Base-by-base conservation (phyloP, 139 green algal species). In the Limnomonas spitsbergensis region DNA sequence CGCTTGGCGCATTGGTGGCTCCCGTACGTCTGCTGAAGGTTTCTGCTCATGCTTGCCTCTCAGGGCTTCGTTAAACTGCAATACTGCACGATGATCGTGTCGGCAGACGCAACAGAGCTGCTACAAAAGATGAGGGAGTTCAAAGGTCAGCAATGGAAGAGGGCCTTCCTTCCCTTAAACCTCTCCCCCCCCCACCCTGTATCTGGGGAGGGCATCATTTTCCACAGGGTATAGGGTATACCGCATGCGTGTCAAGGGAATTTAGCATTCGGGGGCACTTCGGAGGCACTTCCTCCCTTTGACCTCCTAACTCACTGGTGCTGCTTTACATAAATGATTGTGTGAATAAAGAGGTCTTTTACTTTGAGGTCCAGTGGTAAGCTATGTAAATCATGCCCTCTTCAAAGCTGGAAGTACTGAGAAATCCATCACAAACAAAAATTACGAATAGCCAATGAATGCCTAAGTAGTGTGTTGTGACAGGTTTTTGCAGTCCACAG, bases 81-180 rank as follows among this genome's bases (percentile, higher is more conserved):
- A 20, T 47, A 86, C 75, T 74, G 83, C 7, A 81, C 78, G n/a
- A 1, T 89, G 24, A n/a, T 86, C 20, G 81, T 89, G 4, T 80
- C 73, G 2, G 53, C 53, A 1, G 76, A 85, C 38, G 71, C 84
- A 0, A 72, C 56, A 37, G 66, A 89, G 54, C 67, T 89, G 26
- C 2, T 89, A 20, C 7, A 71, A 2, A 52, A 56, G 47, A 80
- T 89, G 81, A n/a, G 77, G 1, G 29, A 54, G 29, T 86, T 80
- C 73, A 66, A 76, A 52, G 34, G 79, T 84, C 40, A 54, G 75
- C 34, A n/a, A n/a, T n/a, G 47, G 47, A 61, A 29, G 20, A 29
- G 20, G 20, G 47, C 47, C 47, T 61, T 61, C 20, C 47, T 61
- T 29, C 14, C 14, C 14, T 61, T 29, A 20, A 61, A 61, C 14